These are phyloP conservation scores for Aspergillus bertholletiae DNA, from an alignment of 495 filamentous ascomycete genomes.

Conservation along the genomic window DNA sequence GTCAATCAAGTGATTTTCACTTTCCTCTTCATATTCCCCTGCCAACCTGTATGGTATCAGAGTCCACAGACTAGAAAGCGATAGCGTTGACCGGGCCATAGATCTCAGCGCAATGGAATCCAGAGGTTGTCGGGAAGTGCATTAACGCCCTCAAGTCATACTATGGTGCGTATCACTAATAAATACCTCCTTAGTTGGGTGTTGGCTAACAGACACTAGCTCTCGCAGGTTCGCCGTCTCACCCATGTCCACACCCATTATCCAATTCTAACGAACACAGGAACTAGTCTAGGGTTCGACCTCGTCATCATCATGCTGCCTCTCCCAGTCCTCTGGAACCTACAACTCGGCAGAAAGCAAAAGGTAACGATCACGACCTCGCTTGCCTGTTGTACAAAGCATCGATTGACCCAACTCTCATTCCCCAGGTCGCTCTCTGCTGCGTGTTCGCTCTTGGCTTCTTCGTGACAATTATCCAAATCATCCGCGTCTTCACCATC, in stretches of 20 bases:
- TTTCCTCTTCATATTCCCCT: constrained; percentile 24
- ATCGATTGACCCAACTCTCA: constrained; percentile 13
- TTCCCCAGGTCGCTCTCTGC: constrained; percentile 37
- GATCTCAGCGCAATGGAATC: constrained; percentile 47
- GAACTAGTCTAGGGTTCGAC: constrained; percentile 42
- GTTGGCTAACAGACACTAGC: background rate
- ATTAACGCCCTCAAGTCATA: constrained; percentile 41
- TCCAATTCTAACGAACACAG: constrained; percentile 8
- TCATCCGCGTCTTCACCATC: constrained; percentile 51
- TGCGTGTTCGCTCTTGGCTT: constrained; percentile 48
- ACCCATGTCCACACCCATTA: background rate
- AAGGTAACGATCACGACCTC: no score
- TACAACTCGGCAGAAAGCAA: constrained; percentile 29
- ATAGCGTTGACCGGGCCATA: constrained; percentile 2
- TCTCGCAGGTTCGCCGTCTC: background rate
- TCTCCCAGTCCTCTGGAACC: constrained; percentile 38
- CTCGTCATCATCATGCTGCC: constrained; percentile 49
- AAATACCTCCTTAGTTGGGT: background rate
- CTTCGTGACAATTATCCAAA: constrained; percentile 53
- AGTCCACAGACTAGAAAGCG: background rate
- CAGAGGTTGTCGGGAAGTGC: constrained; percentile 34
- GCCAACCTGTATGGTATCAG: constrained; percentile 33
- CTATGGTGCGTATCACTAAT: constrained; percentile 28
- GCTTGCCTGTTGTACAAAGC: no score
- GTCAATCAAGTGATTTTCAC: constrained; percentile 31